A percentile compares a stretch with the other conserved stretches of the same genome.
Evolutionary conservation across 805 yeast genomes (phyloP).

Genomic region (Myxozyma udenii): DNA sequence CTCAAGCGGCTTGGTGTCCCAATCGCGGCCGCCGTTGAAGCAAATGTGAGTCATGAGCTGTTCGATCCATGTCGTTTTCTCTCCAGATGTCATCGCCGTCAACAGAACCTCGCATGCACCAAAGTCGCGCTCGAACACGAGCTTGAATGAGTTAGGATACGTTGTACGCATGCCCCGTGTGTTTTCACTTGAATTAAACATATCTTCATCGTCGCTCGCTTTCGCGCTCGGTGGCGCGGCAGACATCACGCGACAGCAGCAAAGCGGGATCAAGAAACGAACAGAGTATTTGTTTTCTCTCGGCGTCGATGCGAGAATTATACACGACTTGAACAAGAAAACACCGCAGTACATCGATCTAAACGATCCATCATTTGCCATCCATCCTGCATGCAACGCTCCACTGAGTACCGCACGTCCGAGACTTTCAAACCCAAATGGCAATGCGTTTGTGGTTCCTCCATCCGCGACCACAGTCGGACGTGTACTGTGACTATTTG

Average conservation of each 20-base stretch:
- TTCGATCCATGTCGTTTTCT: slow-evolving; percentile 18
- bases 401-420: slow-evolving; percentile 26
- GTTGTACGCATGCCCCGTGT: slow-evolving; percentile 17
- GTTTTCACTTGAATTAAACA: neutral
- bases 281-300: slow-evolving; percentile 14
- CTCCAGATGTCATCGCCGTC: slow-evolving; percentile 23
- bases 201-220: neutral
- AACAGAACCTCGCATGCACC: slow-evolving; percentile 22
- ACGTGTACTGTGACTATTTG: neutral
- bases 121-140: slow-evolving; percentile 22
- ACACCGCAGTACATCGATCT: slow-evolving; percentile 19
- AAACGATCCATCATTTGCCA: slow-evolving; percentile 11
- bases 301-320: slow-evolving; percentile 14
- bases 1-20: neutral
- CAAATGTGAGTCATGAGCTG: slow-evolving; percentile 14
- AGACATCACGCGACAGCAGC: slow-evolving; percentile 6
- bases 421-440: slow-evolving; percentile 12
- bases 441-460: neutral
- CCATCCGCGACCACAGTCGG: neutral
- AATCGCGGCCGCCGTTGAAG: slow-evolving; percentile 9
- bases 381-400: slow-evolving; percentile 27
- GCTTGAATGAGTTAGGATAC: slow-evolving; percentile 14
- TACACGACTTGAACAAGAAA: slow-evolving; percentile 25
- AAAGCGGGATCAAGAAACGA: slow-evolving; percentile 20
- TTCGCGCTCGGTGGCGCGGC: slow-evolving; percentile 5